phyloP scores from a whole-genome alignment of 805 yeast genomes.

The Wickerhamomyces bovis region DNA sequence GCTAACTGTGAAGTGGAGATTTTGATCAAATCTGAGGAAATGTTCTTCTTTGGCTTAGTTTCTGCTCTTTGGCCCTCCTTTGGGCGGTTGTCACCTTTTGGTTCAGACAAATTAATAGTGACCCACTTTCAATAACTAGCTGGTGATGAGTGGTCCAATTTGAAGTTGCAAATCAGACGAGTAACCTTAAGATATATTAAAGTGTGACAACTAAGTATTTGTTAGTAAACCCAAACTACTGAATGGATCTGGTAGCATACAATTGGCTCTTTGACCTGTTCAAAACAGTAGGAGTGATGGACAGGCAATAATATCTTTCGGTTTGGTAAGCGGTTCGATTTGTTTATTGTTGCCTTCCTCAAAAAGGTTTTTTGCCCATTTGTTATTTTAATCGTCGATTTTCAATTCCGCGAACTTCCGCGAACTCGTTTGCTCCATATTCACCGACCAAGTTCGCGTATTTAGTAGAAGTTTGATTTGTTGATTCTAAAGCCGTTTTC shows the following conservation, averaged over 20 bases:
- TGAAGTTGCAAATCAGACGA: background rate
- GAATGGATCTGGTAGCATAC: background rate
- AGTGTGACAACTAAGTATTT: background rate
- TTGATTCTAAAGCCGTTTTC: too few species aligned
- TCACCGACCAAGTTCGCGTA: background rate
- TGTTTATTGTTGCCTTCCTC: background rate
- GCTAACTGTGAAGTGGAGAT: conserved; percentile 49
- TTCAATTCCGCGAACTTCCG: background rate
- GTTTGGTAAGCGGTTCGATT: background rate
- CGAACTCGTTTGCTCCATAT: too few species aligned
- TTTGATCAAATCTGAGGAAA: conserved; percentile 15
- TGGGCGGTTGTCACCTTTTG: conserved; percentile 7
- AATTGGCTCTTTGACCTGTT: background rate
- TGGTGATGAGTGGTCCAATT: background rate
- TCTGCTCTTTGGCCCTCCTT: conserved; percentile 5
- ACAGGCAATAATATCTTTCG: background rate
- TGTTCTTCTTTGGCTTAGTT: background rate
- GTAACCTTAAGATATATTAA: background rate
- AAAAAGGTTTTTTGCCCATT: background rate
- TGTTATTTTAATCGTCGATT: background rate
- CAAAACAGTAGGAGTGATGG: background rate
- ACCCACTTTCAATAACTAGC: background rate
- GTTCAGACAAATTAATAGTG: conserved; percentile 8
- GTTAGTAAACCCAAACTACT: background rate
- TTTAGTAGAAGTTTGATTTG: too few species aligned